Percentiles rank a stretch among this genome's conserved stretches.
Evolutionary conservation across 2,329 filamentous ascomycete genomes (phyloP).

Genomic region (Mycosphaerella sp.): DNA sequence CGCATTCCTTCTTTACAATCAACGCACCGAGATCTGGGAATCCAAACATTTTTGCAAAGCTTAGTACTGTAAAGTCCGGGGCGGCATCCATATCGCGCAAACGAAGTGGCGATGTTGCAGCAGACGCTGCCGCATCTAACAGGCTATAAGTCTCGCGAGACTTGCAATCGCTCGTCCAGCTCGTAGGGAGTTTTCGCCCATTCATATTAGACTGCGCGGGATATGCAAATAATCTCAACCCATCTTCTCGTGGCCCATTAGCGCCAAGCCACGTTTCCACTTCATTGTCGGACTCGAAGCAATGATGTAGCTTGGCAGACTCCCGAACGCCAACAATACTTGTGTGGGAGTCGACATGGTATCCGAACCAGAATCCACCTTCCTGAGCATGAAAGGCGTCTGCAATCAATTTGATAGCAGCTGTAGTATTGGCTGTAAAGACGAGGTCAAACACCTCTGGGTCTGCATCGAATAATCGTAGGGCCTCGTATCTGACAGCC

Average conservation of each 20-base stretch:
- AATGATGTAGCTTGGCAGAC: conserved; percentile 57
- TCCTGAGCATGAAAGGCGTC: conserved; percentile 67
- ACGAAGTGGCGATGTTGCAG: conserved; percentile 70
- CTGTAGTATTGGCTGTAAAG: conserved; percentile 89
- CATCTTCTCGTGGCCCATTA: conserved; percentile 21
- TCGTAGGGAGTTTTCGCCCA: conserved; percentile 65
- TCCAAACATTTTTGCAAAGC: conserved; percentile 97
- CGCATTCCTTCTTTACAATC: conserved; percentile 68
- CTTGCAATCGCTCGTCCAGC: conserved; percentile 48
- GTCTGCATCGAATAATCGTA: conserved; percentile 75
- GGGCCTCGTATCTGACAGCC: conserved; percentile 61
- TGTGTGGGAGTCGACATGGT: conserved; percentile 80
- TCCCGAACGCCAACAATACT: conserved; percentile 71
- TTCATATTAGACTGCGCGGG: conserved; percentile 93
- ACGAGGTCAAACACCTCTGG: conserved; percentile 78
- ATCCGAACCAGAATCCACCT: conserved; percentile 70
- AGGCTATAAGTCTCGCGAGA: conserved; percentile 52
- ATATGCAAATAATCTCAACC: conserved; percentile 63
- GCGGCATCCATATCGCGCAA: conserved; percentile 55
- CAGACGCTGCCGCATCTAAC: conserved; percentile 76
- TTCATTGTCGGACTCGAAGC: conserved; percentile 58
- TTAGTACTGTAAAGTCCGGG: conserved; percentile 81
- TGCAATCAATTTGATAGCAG: conserved; percentile 77
- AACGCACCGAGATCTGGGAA: conserved; percentile 87
- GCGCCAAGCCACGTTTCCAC: conserved; percentile 59